A percentile compares a stretch with the other conserved stretches of the same genome.
Evolutionary conservation across 1,139 yeast species (phyloP).

Genomic region (Zygoascus meyerae): DNA sequence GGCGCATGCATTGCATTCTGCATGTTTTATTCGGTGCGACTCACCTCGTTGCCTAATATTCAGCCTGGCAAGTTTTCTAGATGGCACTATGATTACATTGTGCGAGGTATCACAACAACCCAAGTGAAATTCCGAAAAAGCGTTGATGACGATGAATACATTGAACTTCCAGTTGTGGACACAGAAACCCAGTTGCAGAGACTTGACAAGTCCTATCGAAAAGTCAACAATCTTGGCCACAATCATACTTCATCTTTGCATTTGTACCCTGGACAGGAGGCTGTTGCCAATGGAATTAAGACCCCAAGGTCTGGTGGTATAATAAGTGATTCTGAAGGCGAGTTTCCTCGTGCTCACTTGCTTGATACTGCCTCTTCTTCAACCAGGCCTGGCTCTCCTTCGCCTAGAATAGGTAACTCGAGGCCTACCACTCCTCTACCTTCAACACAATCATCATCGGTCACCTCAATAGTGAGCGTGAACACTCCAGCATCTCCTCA

Average conservation of each 20-base stretch:
- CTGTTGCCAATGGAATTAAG: neutral
- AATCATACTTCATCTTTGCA: conserved; percentile 6
- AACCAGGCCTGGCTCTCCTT: neutral
- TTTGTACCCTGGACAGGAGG: conserved; percentile 6
- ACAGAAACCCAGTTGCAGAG: conserved; percentile 7
- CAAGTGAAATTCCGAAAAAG: conserved; percentile 29
- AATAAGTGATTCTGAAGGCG: neutral
- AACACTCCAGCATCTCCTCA: neutral
- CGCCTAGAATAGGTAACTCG: neutral
- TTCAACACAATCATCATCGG: neutral
- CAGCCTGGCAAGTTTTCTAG: conserved; percentile 65
- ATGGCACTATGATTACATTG: conserved; percentile 64
- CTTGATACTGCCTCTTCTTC: neutral
- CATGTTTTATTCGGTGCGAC: conserved; percentile 68
- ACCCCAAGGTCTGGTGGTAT: neutral
- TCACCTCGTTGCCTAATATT: conserved; percentile 65
- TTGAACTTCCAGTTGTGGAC: conserved; percentile 23
- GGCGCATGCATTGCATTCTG: conserved; percentile 74
- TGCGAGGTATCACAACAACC: conserved; percentile 29
- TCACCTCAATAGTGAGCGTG: neutral
- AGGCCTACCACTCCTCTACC: conserved; percentile 6
- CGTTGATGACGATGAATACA: conserved; percentile 28
- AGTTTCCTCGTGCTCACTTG: conserved; percentile 2
- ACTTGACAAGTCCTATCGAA: conserved; percentile 8
- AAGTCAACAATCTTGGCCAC: neutral